Evolutionary conservation across 2,329 filamentous ascomycete genomes (phyloP).

Genomic region (Talaromyces sp.): DNA sequence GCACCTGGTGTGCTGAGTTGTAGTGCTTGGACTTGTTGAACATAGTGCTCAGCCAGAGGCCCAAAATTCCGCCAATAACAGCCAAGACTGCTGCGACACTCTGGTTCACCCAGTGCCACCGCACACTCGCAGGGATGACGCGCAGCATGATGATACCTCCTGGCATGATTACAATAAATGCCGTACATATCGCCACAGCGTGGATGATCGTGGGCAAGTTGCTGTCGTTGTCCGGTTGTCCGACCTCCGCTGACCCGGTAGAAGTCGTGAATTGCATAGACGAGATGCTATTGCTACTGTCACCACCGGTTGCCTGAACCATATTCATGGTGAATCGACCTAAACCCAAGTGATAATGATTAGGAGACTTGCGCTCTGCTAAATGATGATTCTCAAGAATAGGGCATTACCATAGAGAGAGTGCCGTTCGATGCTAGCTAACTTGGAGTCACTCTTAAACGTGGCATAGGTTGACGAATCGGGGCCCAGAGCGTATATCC

Average conservation of each 20-base stretch:
- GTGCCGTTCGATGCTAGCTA: slow-evolving; percentile 17
- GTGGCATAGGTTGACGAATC: slow-evolving; percentile 2
- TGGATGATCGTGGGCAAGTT: slow-evolving; percentile 20
- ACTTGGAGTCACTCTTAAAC: slow-evolving; percentile 16
- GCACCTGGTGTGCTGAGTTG: slow-evolving; percentile 44
- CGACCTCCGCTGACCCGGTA: slow-evolving; percentile 12
- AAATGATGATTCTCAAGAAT: not conserved
- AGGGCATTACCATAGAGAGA: slow-evolving; percentile 16
- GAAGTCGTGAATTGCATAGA: slow-evolving; percentile 11
- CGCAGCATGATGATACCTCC: slow-evolving; percentile 17
- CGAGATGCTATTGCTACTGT: slow-evolving; percentile 8
- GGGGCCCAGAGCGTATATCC: slow-evolving; percentile 19
- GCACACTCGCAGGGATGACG: slow-evolving; percentile 16
- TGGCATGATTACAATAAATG: slow-evolving; percentile 19
- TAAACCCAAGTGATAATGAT: not conserved
- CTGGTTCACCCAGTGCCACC: slow-evolving; percentile 38
- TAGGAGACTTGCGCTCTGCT: not conserved
- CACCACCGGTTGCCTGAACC: slow-evolving; percentile 17
- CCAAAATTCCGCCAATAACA: slow-evolving; percentile 35
- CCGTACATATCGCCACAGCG: slow-evolving; percentile 13
- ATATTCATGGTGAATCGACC: slow-evolving; percentile 17
- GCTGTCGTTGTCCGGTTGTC: slow-evolving; percentile 11
- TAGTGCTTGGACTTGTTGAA: slow-evolving; percentile 36
- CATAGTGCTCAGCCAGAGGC: slow-evolving; percentile 35
- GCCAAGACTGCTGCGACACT: slow-evolving; percentile 33